These are phyloP conservation scores for Penicillium sp. DNA, from an alignment of 2,329 filamentous ascomycete species.

Conservation along the genomic window DNA sequence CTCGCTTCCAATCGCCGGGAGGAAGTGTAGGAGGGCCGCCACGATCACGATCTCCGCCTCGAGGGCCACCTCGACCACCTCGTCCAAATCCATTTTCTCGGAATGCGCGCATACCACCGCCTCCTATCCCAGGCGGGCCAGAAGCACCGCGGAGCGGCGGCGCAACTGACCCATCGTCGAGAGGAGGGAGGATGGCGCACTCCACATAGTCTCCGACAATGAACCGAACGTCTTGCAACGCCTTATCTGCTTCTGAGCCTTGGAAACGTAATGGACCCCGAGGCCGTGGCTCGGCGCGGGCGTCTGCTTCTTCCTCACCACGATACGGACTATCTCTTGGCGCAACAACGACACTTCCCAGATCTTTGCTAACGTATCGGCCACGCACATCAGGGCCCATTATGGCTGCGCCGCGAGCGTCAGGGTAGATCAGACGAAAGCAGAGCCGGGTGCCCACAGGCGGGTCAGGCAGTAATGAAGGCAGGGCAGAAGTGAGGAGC, in stretches of 20 bases:
- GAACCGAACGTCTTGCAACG: slow-evolving; percentile 70
- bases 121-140: slow-evolving; percentile 37
- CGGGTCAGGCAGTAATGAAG: slow-evolving; percentile 65
- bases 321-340: slow-evolving; percentile 27
- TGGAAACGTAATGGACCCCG: slow-evolving; percentile 40
- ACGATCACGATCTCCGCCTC: slow-evolving; percentile 34
- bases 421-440: slow-evolving; percentile 81
- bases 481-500: slow-evolving; percentile 66
- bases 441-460: slow-evolving; percentile 77
- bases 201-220: slow-evolving; percentile 86
- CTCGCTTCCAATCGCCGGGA: slow-evolving; percentile 47
- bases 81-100: slow-evolving; percentile 46
- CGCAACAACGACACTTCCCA: slow-evolving; percentile 76
- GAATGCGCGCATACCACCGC: slow-evolving; percentile 38
- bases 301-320: slow-evolving; percentile 34
- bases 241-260: slow-evolving; percentile 64
- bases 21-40: slow-evolving; percentile 35
- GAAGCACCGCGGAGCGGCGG: slow-evolving; percentile 36
- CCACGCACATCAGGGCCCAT: slow-evolving; percentile 44
- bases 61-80: slow-evolving; percentile 39
- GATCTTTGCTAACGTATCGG: slow-evolving; percentile 70
- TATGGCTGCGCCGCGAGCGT: slow-evolving; percentile 51
- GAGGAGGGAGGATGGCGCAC: slow-evolving; percentile 72
- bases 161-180: slow-evolving; percentile 68
- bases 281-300: slow-evolving; percentile 36